Evolutionary conservation across 2,329 filamentous ascomycete genomes (phyloP), one percentile per base, ranked within the genome.

Genomic region (Colletotrichum sp.): DNA sequence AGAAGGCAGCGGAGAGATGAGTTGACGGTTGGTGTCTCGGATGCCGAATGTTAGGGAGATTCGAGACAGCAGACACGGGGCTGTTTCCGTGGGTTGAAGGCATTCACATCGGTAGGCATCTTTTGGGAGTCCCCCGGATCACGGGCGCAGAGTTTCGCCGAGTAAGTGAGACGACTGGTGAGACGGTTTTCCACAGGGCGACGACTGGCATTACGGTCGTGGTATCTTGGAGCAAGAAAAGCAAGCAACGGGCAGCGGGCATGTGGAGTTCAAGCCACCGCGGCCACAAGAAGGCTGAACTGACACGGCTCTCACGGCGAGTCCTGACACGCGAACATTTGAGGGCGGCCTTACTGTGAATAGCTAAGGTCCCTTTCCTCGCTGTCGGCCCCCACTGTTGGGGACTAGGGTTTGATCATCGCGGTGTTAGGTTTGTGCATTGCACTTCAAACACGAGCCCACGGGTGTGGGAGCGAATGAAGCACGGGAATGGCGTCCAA

Each of bases 401-500:
- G 30, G 60, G 64, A 36, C 43, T 52, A 68, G 34, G 26, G 28
- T 28, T 77, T 43, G 66, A 39, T 21, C 34, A 60, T 16, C 14
- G 14, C 48, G 16, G 36, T 7, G 21, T 59, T 28, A 18, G 26
- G 60, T 26, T 34, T 64, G n/a, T 48, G 43, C 43, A 48, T 48
- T 48, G 9, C 39, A 48, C 39, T 52, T 52, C 43, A 52, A 52
- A 52, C 43, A 52, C 21, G 48, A 60, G 66, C 28, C 65, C 71
- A 39, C 30, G 48, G 59, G 39, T 28, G 13, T 18, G 59, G 32
- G 36, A 48, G 24, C 55, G 61, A 52, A 64, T 61, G 43, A 55
- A n/a, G 67, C 28, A 60, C 36, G n/a, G 28, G 52, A 48, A 68
- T 74, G 74, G 74, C 74, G 65, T 66, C 43, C 48, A 30, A 59